These are phyloP conservation scores for Solanum etuberosum DNA, from an alignment of 257 asterid genomes.

Conservation along the genomic window DNA sequence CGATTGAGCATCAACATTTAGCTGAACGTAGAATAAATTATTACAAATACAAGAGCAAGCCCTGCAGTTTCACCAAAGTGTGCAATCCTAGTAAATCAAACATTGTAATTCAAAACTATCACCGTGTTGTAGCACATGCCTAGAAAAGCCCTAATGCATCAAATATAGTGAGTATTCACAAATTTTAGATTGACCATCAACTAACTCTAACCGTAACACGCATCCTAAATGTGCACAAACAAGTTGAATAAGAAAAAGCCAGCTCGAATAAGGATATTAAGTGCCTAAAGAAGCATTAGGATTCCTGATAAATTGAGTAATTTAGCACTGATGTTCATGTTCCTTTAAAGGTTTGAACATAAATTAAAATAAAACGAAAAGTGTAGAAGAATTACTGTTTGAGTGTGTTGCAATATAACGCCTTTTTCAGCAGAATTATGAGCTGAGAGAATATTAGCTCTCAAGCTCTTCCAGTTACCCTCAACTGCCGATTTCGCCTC, in stretches of 20 bases:
- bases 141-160: background rate
- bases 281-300: background rate
- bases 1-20: background rate
- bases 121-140: background rate
- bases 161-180: background rate
- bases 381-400: constrained; percentile 30
- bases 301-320: background rate
- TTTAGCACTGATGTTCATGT: background rate
- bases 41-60: background rate
- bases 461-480: constrained; percentile 38
- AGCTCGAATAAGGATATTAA: background rate
- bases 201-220: background rate
- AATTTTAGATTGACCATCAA: background rate
- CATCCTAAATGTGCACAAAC: background rate
- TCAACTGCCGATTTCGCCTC: constrained; percentile 44
- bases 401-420: constrained; percentile 50
- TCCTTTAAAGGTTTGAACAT: background rate
- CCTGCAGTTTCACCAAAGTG: background rate
- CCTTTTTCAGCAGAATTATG: constrained; percentile 55
- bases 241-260: background rate
- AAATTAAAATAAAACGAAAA: background rate
- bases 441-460: constrained; percentile 29
- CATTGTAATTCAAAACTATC: background rate
- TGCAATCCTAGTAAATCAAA: background rate
- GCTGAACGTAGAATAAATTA: background rate